Percentiles rank a stretch among this genome's conserved stretches.
phyloP scores from a whole-genome alignment of 768 basidiomycete genomes.

The Pilatotrama ljubarskyi region DNA sequence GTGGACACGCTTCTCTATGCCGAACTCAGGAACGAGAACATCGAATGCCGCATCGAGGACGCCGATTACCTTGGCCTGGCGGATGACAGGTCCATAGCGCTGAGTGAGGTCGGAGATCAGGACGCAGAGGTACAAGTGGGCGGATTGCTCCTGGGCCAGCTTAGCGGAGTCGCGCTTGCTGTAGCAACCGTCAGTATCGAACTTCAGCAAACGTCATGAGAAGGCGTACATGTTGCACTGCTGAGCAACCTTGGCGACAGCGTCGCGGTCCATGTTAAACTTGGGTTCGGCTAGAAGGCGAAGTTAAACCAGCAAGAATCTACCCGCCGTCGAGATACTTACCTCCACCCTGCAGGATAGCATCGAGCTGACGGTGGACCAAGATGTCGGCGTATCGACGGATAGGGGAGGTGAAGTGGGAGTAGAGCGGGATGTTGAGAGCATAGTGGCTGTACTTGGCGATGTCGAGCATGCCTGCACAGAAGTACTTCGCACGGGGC shows the following conservation, averaged over 20 bases:
- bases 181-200: constrained; percentile 15
- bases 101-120: constrained; percentile 93
- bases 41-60: constrained; percentile 99
- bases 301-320: constrained; percentile 9
- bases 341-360: constrained; percentile 74
- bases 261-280: constrained; percentile 97
- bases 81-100: constrained; percentile 92
- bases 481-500: constrained; percentile 96
- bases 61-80: constrained; percentile 92
- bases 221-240: constrained; percentile 90
- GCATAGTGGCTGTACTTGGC: constrained; percentile 96
- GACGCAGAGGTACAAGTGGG: constrained; percentile 92
- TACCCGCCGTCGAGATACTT: constrained; percentile 24
- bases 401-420: constrained; percentile 91
- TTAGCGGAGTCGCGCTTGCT: constrained; percentile 90
- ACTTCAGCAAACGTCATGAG: not conserved
- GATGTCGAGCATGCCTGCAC: constrained; percentile 98
- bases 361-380: constrained; percentile 95
- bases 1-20: constrained; percentile 98
- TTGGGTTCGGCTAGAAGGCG: constrained; percentile 63
- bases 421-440: constrained; percentile 88
- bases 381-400: constrained; percentile 92
- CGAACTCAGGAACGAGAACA: constrained; percentile 93
- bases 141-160: constrained; percentile 94
- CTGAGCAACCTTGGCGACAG: constrained; percentile 96